Base-by-base conservation (phyloP, 2,329 filamentous ascomycete genomes). In the Colletotrichum sp. region DNA sequence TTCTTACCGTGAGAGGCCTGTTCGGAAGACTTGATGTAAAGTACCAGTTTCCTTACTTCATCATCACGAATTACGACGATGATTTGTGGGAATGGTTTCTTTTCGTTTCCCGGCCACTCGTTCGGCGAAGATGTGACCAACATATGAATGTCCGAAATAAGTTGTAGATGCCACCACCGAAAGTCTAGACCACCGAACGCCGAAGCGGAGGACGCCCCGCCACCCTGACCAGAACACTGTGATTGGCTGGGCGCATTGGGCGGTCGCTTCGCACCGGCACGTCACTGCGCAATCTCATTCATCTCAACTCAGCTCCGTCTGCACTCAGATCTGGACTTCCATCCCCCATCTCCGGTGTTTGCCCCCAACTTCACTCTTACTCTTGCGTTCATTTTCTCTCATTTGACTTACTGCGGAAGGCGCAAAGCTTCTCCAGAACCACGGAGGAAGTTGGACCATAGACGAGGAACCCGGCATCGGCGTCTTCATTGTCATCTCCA, bases 141-240 rank as follows among this genome's bases (percentile, higher is more conserved):
- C 14, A 21, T 18, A 43, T 14, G n/a, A 52, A 52, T 4, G 24
- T 12, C 39, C 64, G 28, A 26, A 21, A 30, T 26, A 1, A 21
- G 43, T 0, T 52, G n/a, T 24, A n/a, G 12, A 66, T 18, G 16
- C 24, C 16, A 21, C 39, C 43, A 12, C 66, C 48, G 28, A 36
- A 59, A 59, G 21, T 21, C 43, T 30, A n/a, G 57, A 68, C 64
- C 64, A 30, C 73, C 73, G 73, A 75, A 65, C 73, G 64, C 73
- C 73, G 73, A 75, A 48, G 64, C 64, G 69, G 70, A 60, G 60
- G 63, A 24, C n/a, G 64, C 73, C 69, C 57, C 24, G 34, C 69
- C 21, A 55, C 61, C 9, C 5, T 16, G 6, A 3, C 3, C 30
- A 4, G 26, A 14, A 26, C 5, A 4, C 43, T 30, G 32, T 26